Conservation (phyloP, 2,329 filamentous ascomycete species). For the Phyllosticta paracitricarpa region DNA sequence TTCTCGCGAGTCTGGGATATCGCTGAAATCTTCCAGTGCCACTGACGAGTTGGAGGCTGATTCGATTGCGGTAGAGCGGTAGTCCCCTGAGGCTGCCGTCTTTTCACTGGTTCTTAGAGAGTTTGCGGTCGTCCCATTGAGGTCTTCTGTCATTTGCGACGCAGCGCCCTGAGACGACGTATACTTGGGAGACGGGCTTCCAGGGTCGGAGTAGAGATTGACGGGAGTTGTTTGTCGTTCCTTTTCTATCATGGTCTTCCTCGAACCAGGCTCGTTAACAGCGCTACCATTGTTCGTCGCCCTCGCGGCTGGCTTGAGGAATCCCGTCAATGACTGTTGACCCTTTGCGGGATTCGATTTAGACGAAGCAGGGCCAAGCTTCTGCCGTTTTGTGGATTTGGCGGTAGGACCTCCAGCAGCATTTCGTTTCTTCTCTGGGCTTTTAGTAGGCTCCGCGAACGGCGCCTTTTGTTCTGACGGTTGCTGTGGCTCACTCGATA, state of each 20-base stretch:
- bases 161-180: neutral
- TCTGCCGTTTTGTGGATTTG: slow-evolving; percentile 12
- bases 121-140: neutral
- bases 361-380: neutral
- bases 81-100: slow-evolving; percentile 12
- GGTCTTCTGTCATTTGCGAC: neutral
- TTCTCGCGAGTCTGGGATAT: slow-evolving; percentile 50
- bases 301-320: slow-evolving; percentile 3
- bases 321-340: slow-evolving; percentile 9
- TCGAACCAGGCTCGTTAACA: neutral
- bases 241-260: neutral
- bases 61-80: neutral
- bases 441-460: neutral
- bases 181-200: neutral
- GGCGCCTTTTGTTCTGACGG: neutral
- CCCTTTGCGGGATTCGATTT: neutral
- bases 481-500: neutral
- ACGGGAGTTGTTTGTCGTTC: neutral
- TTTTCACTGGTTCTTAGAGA: slow-evolving; percentile 29
- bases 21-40: neutral
- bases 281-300: neutral
- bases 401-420: slow-evolving; percentile 13
- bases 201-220: neutral
- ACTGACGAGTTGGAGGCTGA: neutral
- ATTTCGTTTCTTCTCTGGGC: slow-evolving; percentile 19